Percentiles rank a stretch among this genome's conserved stretches.
These are phyloP conservation scores for Trichosphaerium sp. DNA, from an alignment of 78 protist genomes.

Conservation along the genomic window DNA sequence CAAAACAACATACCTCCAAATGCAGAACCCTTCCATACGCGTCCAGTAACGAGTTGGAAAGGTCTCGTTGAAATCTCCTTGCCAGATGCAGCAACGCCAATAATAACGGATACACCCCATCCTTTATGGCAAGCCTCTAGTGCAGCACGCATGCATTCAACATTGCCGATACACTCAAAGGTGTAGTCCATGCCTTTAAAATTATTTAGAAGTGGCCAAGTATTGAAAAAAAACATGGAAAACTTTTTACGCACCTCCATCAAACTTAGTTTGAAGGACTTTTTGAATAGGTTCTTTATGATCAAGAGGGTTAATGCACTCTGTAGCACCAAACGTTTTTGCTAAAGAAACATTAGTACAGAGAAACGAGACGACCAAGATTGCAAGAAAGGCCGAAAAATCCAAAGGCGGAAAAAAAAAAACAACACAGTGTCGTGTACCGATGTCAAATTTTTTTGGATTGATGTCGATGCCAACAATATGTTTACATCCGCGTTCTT, in stretches of 20 bases:
- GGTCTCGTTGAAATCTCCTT: slow-evolving; percentile 81
- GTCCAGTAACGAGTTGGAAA: slow-evolving; percentile 88
- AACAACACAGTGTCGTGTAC: too few relatives aligned
- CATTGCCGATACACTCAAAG: slow-evolving; percentile 85
- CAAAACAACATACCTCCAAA: slow-evolving; percentile 37
- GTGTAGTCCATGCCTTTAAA: slow-evolving; percentile 91
- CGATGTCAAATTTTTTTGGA: slow-evolving; percentile 42
- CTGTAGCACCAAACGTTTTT: slow-evolving; percentile 78
- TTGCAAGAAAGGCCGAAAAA: too few relatives aligned
- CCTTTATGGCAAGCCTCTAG: slow-evolving; percentile 79
- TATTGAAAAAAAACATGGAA: too few relatives aligned
- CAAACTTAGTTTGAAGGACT: slow-evolving; percentile 17
- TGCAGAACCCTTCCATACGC: slow-evolving; percentile 71
- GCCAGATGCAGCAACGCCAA: slow-evolving; percentile 85
- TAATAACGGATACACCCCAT: slow-evolving; percentile 68
- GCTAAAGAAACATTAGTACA: too few relatives aligned
- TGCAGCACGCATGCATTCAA: slow-evolving; percentile 70
- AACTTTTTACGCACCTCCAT: too few relatives aligned
- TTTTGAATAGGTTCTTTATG: slow-evolving; percentile 30
- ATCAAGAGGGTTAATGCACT: slow-evolving; percentile 70
- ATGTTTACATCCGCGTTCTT: slow-evolving; percentile 39
- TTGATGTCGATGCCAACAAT: slow-evolving; percentile 87
- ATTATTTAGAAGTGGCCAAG: too few relatives aligned
- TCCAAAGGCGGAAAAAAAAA: too few relatives aligned
- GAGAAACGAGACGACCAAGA: too few relatives aligned